Percentiles rank a stretch among this genome's conserved stretches.
Evolutionary conservation across 2,329 filamentous ascomycete species (phyloP).

Genomic region (Aspergillus bombycis): DNA sequence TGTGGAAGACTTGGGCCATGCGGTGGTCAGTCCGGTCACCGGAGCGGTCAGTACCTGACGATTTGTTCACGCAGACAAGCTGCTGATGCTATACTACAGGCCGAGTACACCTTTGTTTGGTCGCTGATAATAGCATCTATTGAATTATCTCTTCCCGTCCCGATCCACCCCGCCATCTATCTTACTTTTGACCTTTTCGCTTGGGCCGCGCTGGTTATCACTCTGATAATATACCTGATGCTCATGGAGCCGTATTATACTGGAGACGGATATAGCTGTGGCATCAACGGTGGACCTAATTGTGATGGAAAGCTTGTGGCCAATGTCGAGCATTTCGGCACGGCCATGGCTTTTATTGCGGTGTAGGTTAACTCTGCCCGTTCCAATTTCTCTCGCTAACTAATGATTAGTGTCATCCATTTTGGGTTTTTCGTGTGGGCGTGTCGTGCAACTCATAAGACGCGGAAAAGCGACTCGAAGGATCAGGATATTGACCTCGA

Average conservation of each 20-base stretch:
- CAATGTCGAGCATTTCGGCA: conserved; percentile 13
- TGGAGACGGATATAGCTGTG: conserved; percentile 9
- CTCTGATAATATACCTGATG: conserved; percentile 1
- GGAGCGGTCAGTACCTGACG: conserved; percentile 8
- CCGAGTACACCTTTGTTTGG: conserved; percentile 14
- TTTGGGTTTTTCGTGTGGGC: conserved; percentile 15
- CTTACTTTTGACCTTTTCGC: conserved; percentile 15
- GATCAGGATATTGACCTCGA: not conserved
- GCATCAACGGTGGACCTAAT: not conserved
- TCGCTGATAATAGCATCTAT: conserved; percentile 12
- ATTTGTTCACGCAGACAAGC: not conserved
- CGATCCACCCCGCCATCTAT: conserved; percentile 16
- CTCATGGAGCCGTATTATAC: conserved; percentile 8
- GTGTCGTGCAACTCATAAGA: conserved; percentile 9
- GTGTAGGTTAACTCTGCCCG: conserved; percentile 1
- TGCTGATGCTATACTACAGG: not conserved
- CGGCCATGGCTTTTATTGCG: conserved; percentile 14
- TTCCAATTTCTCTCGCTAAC: not conserved
- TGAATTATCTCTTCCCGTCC: conserved; percentile 3
- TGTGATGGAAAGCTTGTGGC: conserved; percentile 13
- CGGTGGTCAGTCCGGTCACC: conserved; percentile 9
- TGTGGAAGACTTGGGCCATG: conserved; percentile 5
- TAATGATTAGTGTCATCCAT: conserved; percentile 6
- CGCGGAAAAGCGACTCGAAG: conserved; percentile 8
- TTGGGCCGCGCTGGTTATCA: conserved; percentile 1